Conservation (phyloP, 805 yeast genomes). For the Yamadazyma sp. region DNA sequence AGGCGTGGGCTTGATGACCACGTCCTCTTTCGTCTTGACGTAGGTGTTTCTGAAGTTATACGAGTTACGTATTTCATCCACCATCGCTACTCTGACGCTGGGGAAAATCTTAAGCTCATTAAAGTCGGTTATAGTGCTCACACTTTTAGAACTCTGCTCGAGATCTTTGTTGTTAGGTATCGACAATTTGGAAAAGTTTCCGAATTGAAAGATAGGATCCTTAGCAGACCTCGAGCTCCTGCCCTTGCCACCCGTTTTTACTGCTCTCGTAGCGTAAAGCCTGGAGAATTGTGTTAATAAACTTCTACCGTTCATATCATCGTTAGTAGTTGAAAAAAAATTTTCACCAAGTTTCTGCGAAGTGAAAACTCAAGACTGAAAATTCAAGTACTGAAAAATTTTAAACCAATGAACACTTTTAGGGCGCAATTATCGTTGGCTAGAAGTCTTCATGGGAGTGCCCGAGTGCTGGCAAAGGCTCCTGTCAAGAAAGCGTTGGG, state of each 20-base stretch:
- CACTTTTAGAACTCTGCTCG: slow-evolving; percentile 27
- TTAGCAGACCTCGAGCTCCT: neutral
- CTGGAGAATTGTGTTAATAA: slow-evolving; percentile 2
- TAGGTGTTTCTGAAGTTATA: slow-evolving; percentile 36
- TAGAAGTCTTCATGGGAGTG: slow-evolving; percentile 15
- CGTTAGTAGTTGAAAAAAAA: slow-evolving; percentile 7
- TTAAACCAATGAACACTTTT: slow-evolving; percentile 4
- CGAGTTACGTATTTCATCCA: slow-evolving; percentile 48
- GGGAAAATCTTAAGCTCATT: slow-evolving; percentile 68
- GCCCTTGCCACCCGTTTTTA: neutral
- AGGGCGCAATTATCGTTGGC: slow-evolving; percentile 3
- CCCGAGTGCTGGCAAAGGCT: slow-evolving; percentile 17
- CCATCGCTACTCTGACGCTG: slow-evolving; percentile 59
- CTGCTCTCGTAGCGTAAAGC: slow-evolving; percentile 3
- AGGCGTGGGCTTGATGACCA: slow-evolving; percentile 62
- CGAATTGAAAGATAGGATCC: slow-evolving; percentile 31
- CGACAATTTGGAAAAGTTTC: slow-evolving; percentile 49
- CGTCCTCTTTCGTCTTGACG: slow-evolving; percentile 28
- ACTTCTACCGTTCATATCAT: slow-evolving; percentile 6
- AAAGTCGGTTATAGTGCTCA: slow-evolving; percentile 57
- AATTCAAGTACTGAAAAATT: no score
- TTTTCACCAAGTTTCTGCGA: slow-evolving; percentile 5
- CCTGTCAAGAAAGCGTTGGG: slow-evolving; percentile 19
- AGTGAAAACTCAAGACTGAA: slow-evolving; percentile 3
- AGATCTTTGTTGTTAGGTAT: slow-evolving; percentile 39